A percentile compares a stretch with the other conserved stretches of the same genome.
phyloP scores from a whole-genome alignment of 2,329 filamentous ascomycete genomes.

The Apiospora marii region DNA sequence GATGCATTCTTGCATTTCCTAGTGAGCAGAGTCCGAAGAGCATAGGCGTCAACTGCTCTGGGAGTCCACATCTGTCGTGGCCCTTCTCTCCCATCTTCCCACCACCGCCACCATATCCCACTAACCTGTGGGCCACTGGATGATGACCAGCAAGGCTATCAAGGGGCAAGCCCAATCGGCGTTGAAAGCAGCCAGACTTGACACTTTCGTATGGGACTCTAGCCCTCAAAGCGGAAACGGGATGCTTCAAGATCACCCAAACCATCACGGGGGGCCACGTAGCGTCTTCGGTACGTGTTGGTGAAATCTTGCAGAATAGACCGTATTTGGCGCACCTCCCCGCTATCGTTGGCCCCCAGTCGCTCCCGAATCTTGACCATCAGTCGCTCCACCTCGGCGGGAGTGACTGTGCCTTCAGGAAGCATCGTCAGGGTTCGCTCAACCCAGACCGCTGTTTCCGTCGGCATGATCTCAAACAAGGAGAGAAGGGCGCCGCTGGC shows the following conservation, averaged over 20 bases:
- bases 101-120: neutral
- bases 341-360: conserved; percentile 68
- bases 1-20: neutral
- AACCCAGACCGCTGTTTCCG: conserved; percentile 82
- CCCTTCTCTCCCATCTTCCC: neutral
- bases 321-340: conserved; percentile 77
- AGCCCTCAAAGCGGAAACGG: conserved; percentile 81
- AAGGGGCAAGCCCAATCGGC: neutral
- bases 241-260: conserved; percentile 86
- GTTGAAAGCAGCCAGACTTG: neutral
- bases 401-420: conserved; percentile 81
- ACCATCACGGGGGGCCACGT: conserved; percentile 93
- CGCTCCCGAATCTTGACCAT: conserved; percentile 82
- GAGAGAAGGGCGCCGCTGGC: conserved; percentile 91
- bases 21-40: neutral
- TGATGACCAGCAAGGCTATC: neutral
- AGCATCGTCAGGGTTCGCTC: conserved; percentile 84
- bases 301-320: conserved; percentile 95
- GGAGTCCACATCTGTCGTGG: neutral
- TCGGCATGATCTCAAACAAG: conserved; percentile 86
- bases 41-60: neutral
- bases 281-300: conserved; percentile 89
- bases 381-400: conserved; percentile 81
- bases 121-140: neutral
- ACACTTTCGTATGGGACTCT: conserved; percentile 28